Evolutionary conservation across 2,329 filamentous ascomycete species (phyloP), one percentile per base, ranked within the genome.

Genomic region (Talaromyces sp.): DNA sequence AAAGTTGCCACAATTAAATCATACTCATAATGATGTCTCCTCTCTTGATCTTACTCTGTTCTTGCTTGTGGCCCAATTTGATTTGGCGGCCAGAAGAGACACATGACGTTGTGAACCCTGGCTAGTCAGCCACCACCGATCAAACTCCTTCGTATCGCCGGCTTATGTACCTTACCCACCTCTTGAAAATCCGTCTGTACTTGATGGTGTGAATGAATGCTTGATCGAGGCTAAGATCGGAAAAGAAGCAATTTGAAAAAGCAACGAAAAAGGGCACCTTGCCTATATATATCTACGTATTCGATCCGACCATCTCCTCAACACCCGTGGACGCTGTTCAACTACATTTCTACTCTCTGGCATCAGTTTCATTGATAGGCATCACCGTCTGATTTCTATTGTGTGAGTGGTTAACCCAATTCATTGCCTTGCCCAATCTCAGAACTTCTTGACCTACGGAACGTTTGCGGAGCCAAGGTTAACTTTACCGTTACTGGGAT

Each of bases 401-500:
- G 22, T 31, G 49, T 61, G 59, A 61, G 59, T 62, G 60, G 47
- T 62, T 27, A 19, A 54, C 13, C 19, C 11, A 2, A 33, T 14
- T 43, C 33, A 19, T 39, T 50, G 35, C 54, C 27, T 41, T 43
- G 47, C 14, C 60, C 39, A 50, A 54, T 50, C 35, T 31, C 35
- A 50, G 22, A 62, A 52, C 31, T 54, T 52, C 24, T 56, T 56
- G 52, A 22, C 33, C 52, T 39, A 56, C 52, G 52, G 27, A 11
- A 19, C 56, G 56, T 59, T 59, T 59, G 56, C 56, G 56, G 39
- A 59, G 22, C 39, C 54, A 27, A 54, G 33, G 11, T 62, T 43
- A 45, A 3, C 37, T 56, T 45, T 37, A 39, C 24, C 27, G 37
- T 52, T 56, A 63, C 61, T 37, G 41, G 61, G 61, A 63, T 63